Evolutionary conservation across 345 rosid genomes (phyloP), one percentile per base, ranked within the genome.

Genomic region (Euphorbia pulcherrima): DNA sequence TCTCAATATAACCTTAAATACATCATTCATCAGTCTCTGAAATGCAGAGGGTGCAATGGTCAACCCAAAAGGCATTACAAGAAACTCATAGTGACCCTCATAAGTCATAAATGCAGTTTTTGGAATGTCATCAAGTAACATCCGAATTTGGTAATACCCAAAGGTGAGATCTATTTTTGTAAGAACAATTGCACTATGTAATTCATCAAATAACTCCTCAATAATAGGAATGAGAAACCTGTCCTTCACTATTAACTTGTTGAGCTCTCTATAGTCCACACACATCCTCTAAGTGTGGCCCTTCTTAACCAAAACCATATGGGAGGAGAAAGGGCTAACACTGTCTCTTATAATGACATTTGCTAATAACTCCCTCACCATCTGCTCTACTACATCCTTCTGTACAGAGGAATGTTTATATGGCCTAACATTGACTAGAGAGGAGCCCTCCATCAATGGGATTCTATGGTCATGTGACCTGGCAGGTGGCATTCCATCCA

Each of bases 261-360:
- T n/a, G n/a, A n/a, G n/a, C n/a, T n/a, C n/a, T n/a, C n/a, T n/a
- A n/a, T n/a, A n/a, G n/a, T n/a, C n/a, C n/a, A n/a, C n/a, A n/a
- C n/a, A n/a, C n/a, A n/a, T n/a, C n/a, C n/a, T n/a, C 65, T 50
- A 62, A 9, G 48, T n/a, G 24, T 24, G 12, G 20, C 44, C 53
- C 35, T 63, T 63, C 20, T 63, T 63, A 2, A 63, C 53, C 30
- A 63, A 21, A 5, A 63, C 51, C 11, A 63, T 24, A 10, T 52
- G 57, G 2, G 56, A 30, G 5, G 44, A 18, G 12, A 9, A 60
- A 3, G 64, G 64, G 18, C 64, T 60, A 1, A 18, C 14, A 20
- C 64, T 35, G 12, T 2, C 13, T 11, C n/a, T 9, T 9, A 60
- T 60, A 7, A 33, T 21, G 16, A 44, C 64, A 12, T 8, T 12